Conservation (phyloP, 2,329 filamentous ascomycete species). For the Mycocentrospora acerina region DNA sequence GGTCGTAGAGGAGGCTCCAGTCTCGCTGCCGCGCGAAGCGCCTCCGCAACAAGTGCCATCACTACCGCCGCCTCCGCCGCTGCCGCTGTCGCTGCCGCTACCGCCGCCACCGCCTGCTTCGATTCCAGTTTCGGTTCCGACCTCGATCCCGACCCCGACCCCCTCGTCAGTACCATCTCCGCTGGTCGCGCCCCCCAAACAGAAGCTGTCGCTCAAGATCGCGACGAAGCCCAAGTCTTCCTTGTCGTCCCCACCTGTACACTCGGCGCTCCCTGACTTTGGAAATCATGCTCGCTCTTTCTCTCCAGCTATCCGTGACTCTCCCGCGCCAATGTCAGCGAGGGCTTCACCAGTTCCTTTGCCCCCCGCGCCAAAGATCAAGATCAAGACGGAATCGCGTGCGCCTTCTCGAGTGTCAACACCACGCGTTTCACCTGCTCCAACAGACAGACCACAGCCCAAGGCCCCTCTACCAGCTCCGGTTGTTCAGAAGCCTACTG, state of each 20-base stretch:
- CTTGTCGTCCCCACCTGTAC: conserved; percentile 17
- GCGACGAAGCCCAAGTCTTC: conserved; percentile 12
- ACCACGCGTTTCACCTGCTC: conserved; percentile 15
- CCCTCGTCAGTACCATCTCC: conserved; percentile 1
- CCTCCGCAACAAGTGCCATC: conserved; percentile 2
- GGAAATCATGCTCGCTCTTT: conserved; percentile 15
- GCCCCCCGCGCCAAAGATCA: conserved; percentile 1
- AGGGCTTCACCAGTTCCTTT: conserved; percentile 17
- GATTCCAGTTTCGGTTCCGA: neutral
- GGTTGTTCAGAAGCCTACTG: conserved; percentile 11
- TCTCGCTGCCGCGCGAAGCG: conserved; percentile 1
- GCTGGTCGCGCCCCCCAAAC: conserved; percentile 6
- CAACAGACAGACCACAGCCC: conserved; percentile 11
- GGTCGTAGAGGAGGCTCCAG: conserved; percentile 8
- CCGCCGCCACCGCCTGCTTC: neutral
- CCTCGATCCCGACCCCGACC: neutral
- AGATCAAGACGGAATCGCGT: conserved; percentile 15
- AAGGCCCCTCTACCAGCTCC: conserved; percentile 20
- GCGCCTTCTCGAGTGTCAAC: conserved; percentile 19
- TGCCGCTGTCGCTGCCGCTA: conserved; percentile 1
- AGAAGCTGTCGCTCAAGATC: conserved; percentile 28
- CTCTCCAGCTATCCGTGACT: conserved; percentile 18
- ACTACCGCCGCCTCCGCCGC: neutral
- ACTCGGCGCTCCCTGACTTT: conserved; percentile 8
- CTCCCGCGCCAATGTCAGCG: conserved; percentile 16